Conservation (phyloP, 805 yeast species). For the Priceomyces haplophilus region DNA sequence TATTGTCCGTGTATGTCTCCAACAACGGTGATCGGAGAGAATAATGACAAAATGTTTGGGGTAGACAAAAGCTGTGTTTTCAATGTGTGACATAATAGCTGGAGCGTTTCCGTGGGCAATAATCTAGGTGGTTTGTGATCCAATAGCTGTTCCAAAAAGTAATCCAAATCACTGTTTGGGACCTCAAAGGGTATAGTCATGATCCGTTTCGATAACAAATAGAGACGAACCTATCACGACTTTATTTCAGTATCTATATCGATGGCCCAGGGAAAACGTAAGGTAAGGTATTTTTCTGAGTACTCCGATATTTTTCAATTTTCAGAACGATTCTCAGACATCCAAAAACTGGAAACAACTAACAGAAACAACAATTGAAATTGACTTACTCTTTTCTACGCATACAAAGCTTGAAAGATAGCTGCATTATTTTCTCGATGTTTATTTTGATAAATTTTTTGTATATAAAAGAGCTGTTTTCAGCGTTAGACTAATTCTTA, state of each 20-base stretch:
- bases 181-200: conserved; percentile 34
- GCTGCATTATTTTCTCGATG: too few species aligned
- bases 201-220: neutral
- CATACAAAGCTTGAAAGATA: too few species aligned
- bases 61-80: conserved; percentile 78
- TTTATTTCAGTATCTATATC: neutral
- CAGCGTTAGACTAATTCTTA: too few species aligned
- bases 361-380: too few species aligned
- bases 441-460: too few species aligned
- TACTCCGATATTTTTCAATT: neutral
- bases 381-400: too few species aligned
- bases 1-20: conserved; percentile 99
- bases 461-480: too few species aligned
- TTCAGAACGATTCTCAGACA: neutral
- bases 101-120: conserved; percentile 41
- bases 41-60: conserved; percentile 81
- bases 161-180: conserved; percentile 38
- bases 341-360: neutral
- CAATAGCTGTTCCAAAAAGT: conserved; percentile 41
- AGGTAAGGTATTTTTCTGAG: neutral
- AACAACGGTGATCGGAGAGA: conserved; percentile 88
- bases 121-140: conserved; percentile 41
- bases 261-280: neutral
- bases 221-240: neutral
- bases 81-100: conserved; percentile 62